Base-by-base conservation (phyloP, 1,284 basidiomycete genomes). In the Tilletia setariae region DNA sequence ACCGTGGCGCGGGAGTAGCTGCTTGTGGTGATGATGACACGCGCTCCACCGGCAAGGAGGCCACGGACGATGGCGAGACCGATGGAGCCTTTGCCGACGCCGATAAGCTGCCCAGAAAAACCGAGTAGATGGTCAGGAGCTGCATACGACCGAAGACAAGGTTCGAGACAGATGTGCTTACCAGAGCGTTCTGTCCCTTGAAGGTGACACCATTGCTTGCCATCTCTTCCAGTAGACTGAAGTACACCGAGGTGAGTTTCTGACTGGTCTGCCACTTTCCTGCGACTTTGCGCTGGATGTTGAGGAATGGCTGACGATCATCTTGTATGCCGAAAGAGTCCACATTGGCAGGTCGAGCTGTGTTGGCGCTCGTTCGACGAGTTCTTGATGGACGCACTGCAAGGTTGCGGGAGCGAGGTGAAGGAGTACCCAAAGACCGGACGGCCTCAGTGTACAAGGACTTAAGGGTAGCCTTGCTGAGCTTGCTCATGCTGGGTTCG, bases 31-130 rank as follows among this genome's bases (percentile, higher is more conserved):
- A 98, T 91, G 63, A 98, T 90, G 74, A 98, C 93, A 76, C 93
- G 93, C 40, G 94, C 93, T 69, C 95, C 96, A 70, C 95, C 96
- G 49, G 94, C 92, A 35, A 98, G 88, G 16, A 98, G 87, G 74
- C 95, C 95, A 84, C 97, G 98, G 76, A 98, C 87, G 74, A 98
- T 92, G 84, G 98, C 96, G n/a, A n/a, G n/a, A n/a, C n/a, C n/a
- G n/a, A n/a, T n/a, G n/a, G n/a, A n/a, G n/a, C n/a, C n/a, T n/a
- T n/a, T n/a, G n/a, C n/a, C n/a, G n/a, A n/a, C n/a, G n/a, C n/a
- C n/a, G n/a, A n/a, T n/a, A n/a, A n/a, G 69, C 96, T n/a, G n/a
- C n/a, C n/a, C n/a, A n/a, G n/a, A n/a, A n/a, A n/a, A n/a, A n/a
- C n/a, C n/a, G n/a, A n/a, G n/a, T n/a, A n/a, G n/a, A n/a, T n/a